Evolutionary conservation across 1,284 basidiomycete species (phyloP).

Genomic region (Vanrija pseudolonga): DNA sequence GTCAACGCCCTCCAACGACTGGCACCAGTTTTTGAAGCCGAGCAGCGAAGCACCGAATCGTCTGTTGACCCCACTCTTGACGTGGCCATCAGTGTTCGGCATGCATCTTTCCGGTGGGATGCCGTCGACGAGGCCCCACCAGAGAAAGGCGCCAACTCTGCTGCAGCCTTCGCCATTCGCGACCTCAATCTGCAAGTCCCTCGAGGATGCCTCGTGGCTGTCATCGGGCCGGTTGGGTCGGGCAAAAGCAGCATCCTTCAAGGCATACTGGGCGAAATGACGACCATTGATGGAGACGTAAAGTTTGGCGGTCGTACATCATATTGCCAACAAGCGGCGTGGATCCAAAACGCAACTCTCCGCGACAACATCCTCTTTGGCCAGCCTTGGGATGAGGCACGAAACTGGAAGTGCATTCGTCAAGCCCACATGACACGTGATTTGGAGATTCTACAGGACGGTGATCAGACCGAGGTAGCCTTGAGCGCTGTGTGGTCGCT

Average conservation of each 20-base stretch:
- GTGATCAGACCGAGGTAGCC: constrained; percentile 54
- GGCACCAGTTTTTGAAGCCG: constrained; percentile 18
- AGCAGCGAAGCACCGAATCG: constrained; percentile 52
- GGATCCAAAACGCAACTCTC: constrained; percentile 67
- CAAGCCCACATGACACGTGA: constrained; percentile 29
- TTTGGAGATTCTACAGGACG: constrained; percentile 24
- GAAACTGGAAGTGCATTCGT: constrained; percentile 22
- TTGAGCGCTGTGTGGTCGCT: too few species aligned
- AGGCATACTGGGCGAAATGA: constrained; percentile 68
- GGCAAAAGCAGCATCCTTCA: constrained; percentile 62
- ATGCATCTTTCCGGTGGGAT: constrained; percentile 62
- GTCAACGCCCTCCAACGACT: background rate
- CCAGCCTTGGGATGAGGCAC: constrained; percentile 2
- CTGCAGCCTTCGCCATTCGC: constrained; percentile 54
- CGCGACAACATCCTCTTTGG: constrained; percentile 51
- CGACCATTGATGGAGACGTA: constrained; percentile 55
- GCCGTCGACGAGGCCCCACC: background rate
- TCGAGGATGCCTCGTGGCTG: constrained; percentile 59
- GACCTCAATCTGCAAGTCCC: constrained; percentile 58
- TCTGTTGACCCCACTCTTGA: constrained; percentile 53
- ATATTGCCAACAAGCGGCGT: constrained; percentile 70
- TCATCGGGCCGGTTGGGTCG: constrained; percentile 61
- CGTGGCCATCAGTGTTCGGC: constrained; percentile 54
- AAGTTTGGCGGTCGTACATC: constrained; percentile 65
- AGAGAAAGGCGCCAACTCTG: background rate